Evolutionary conservation across 2,329 filamentous ascomycete species (phyloP).

Genomic region (Lachnellula willkommii): DNA sequence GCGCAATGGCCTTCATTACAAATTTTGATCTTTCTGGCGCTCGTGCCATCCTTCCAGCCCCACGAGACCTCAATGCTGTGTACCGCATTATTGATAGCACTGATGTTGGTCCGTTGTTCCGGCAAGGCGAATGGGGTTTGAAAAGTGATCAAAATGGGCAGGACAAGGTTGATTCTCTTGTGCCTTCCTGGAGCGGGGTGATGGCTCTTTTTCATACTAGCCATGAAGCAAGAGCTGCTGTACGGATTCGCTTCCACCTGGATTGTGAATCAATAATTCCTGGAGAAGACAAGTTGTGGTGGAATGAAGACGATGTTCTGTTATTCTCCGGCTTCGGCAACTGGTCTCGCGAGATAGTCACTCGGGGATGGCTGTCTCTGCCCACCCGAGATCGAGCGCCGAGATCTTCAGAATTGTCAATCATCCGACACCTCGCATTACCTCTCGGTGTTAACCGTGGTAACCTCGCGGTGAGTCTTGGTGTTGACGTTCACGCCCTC

Average conservation of each 20-base stretch:
- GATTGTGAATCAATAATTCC: neutral
- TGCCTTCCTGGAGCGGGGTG: neutral
- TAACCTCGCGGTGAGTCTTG: neutral
- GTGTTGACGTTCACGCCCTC: neutral
- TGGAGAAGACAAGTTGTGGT: neutral
- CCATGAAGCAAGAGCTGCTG: neutral
- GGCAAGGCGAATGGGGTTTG: too few species aligned
- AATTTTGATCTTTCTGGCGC: conserved; percentile 4
- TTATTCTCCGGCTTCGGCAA: neutral
- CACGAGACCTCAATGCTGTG: neutral
- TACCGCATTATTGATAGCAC: too few species aligned
- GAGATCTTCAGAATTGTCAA: too few species aligned
- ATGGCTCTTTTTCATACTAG: neutral
- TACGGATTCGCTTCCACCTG: neutral
- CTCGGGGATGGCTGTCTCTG: neutral
- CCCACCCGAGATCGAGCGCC: neutral
- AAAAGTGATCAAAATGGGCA: neutral
- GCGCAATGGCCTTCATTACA: neutral
- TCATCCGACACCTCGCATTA: neutral
- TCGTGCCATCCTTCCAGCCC: conserved; percentile 4
- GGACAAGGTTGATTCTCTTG: neutral
- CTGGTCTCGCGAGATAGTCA: neutral
- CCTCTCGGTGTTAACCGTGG: neutral
- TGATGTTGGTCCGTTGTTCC: too few species aligned
- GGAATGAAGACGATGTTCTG: neutral